A percentile compares a stretch with the other conserved stretches of the same genome.
Evolutionary conservation across 495 filamentous ascomycete species (phyloP).

Genomic region (Penicillium angulare): DNA sequence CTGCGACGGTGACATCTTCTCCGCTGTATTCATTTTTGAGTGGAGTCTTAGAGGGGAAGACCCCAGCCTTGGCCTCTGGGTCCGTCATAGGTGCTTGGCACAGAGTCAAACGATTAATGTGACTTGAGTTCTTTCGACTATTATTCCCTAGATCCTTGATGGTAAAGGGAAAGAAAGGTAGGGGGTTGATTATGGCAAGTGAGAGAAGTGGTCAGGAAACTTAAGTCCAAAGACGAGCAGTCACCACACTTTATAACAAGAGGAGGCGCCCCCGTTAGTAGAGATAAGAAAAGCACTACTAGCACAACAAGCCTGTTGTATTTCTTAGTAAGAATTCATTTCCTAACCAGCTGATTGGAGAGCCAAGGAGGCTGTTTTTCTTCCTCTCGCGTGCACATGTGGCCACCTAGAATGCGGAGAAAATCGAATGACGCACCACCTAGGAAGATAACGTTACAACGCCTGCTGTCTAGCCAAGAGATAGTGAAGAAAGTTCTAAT

Average conservation of each 20-base stretch:
- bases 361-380: constrained; percentile 8
- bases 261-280: neutral
- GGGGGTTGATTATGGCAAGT: too few species aligned
- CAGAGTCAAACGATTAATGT: too few species aligned
- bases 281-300: neutral
- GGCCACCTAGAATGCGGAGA: neutral
- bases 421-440: neutral
- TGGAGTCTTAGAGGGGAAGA: constrained; percentile 5
- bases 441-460: neutral
- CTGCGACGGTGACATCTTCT: constrained; percentile 25
- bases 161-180: neutral
- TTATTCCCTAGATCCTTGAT: too few species aligned
- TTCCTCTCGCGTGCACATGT: neutral
- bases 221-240: too few species aligned
- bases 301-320: too few species aligned
- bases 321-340: neutral
- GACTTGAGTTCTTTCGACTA: too few species aligned
- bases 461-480: neutral
- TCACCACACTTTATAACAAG: neutral
- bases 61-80: constrained; percentile 11
- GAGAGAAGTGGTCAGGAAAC: too few species aligned
- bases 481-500: neutral
- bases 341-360: constrained; percentile 7
- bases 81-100: constrained; percentile 4
- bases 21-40: constrained; percentile 10